Percentiles rank a stretch among this genome's conserved stretches.
Evolutionary conservation across 352 stramenopile species (phyloP).

Genomic region (Globisporangium cylindrosporum): DNA sequence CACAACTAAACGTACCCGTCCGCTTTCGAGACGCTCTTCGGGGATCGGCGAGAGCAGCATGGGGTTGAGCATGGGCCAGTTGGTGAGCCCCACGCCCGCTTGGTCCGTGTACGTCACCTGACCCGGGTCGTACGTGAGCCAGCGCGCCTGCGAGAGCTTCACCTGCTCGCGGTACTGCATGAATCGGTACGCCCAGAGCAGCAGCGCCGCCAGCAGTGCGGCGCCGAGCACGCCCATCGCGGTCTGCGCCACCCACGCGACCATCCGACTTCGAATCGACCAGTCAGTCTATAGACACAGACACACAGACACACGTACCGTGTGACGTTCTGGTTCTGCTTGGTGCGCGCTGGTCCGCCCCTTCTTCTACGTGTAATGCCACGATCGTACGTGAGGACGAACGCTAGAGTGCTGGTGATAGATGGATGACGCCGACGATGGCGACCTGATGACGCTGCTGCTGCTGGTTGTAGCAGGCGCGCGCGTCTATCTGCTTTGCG

Average conservation of each 20-base stretch:
- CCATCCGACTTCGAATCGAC: constrained; percentile 21
- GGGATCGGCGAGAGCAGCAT: constrained; percentile 69
- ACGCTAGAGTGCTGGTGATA: too few relatives aligned
- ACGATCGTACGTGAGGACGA: not conserved
- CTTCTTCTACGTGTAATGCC: not conserved
- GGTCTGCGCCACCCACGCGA: constrained; percentile 37
- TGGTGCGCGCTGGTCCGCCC: not conserved
- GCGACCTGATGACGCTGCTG: not conserved
- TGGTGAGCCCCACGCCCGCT: constrained; percentile 13
- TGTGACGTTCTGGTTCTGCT: not conserved
- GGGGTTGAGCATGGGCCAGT: constrained; percentile 53
- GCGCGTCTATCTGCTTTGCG: too few relatives aligned
- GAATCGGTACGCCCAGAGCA: constrained; percentile 56
- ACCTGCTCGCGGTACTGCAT: constrained; percentile 62
- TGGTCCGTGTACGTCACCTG: constrained; percentile 15
- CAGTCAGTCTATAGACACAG: not conserved
- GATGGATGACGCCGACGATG: not conserved
- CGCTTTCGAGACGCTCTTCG: constrained; percentile 54
- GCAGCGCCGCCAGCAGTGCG: constrained; percentile 35
- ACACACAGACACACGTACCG: too few relatives aligned
- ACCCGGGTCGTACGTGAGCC: constrained; percentile 50
- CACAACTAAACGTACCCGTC: constrained; percentile 28
- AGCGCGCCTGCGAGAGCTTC: constrained; percentile 58
- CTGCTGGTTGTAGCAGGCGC: not conserved
- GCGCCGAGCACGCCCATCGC: constrained; percentile 37